Percentiles rank a stretch among this genome's conserved stretches.
Conservation (phyloP, 352 stramenopile species). For the Blastocystis sp. region DNA sequence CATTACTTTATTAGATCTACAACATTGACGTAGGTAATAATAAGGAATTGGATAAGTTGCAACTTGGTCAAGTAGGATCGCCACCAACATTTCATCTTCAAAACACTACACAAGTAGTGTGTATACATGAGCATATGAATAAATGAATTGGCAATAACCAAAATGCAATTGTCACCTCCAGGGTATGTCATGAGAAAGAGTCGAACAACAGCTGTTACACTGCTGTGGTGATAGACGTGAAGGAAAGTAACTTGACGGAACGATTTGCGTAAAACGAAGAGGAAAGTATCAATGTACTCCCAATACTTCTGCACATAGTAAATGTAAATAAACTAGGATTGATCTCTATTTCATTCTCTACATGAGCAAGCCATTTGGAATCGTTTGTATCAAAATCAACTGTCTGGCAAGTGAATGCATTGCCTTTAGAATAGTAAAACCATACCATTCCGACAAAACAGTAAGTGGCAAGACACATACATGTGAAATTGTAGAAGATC, state of each 20-base stretch:
- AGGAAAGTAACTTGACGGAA: constrained; percentile 62
- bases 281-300: constrained; percentile 58
- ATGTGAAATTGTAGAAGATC: constrained; percentile 57
- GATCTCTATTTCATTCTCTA: neutral
- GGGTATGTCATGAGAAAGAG: constrained; percentile 25
- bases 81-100: constrained; percentile 57
- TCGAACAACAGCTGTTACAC: constrained; percentile 13
- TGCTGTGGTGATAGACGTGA: constrained; percentile 59
- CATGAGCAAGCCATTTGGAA: constrained; percentile 19
- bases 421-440: neutral
- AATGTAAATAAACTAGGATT: constrained; percentile 14
- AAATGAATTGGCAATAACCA: constrained; percentile 54
- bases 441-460: constrained; percentile 39
- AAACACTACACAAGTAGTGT: constrained; percentile 53
- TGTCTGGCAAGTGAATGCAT: neutral
- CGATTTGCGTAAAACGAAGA: constrained; percentile 59
- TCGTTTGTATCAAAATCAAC: neutral
- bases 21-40: constrained; percentile 49
- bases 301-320: constrained; percentile 62
- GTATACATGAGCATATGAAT: constrained; percentile 61
- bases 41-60: constrained; percentile 54
- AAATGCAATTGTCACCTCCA: constrained; percentile 42
- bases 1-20: constrained; percentile 43
- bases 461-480: constrained; percentile 38
- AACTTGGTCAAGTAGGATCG: constrained; percentile 35